These are phyloP conservation scores for Wickerhamomyces queroliae DNA, from an alignment of 805 yeast species.

Conservation along the genomic window DNA sequence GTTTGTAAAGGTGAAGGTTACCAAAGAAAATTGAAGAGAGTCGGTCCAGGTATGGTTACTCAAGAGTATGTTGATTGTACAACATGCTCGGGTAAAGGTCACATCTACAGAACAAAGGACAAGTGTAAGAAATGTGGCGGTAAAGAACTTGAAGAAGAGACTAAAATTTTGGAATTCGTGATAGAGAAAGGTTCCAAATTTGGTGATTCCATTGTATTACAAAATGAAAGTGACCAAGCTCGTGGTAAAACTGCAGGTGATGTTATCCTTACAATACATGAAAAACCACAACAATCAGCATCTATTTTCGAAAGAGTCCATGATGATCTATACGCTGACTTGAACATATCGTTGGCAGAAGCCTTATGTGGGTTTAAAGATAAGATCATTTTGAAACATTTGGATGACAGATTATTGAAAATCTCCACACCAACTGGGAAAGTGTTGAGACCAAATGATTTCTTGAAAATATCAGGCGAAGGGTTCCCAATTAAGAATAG, in stretches of 20 bases:
- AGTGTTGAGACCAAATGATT: conserved; percentile 75
- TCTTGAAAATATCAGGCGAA: conserved; percentile 56
- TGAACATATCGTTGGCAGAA: conserved; percentile 65
- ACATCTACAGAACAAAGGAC: conserved; percentile 54
- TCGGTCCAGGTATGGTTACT: conserved; percentile 73
- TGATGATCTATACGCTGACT: conserved; percentile 56
- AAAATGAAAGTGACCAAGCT: conserved; percentile 72
- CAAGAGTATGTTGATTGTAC: conserved; percentile 56
- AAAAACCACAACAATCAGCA: conserved; percentile 26
- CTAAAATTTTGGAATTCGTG: conserved; percentile 69
- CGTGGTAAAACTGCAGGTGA: conserved; percentile 75
- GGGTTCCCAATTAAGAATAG: conserved; percentile 69
- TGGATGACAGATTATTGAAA: conserved; percentile 73
- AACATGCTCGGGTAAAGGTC: conserved; percentile 69
- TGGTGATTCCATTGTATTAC: conserved; percentile 54
- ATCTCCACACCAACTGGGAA: conserved; percentile 69
- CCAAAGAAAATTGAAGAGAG: conserved; percentile 50
- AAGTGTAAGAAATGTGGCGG: conserved; percentile 77
- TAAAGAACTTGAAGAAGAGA: conserved; percentile 50
- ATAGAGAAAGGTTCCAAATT: conserved; percentile 66
- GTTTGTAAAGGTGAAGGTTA: conserved; percentile 71
- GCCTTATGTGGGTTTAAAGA: conserved; percentile 78
- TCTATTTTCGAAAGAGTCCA: conserved; percentile 58
- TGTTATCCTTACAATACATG: conserved; percentile 56
- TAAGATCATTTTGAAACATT: conserved; percentile 56